Evolutionary conservation across 2,329 filamentous ascomycete species (phyloP).

Genomic region (Emergomyces pasteurianus): DNA sequence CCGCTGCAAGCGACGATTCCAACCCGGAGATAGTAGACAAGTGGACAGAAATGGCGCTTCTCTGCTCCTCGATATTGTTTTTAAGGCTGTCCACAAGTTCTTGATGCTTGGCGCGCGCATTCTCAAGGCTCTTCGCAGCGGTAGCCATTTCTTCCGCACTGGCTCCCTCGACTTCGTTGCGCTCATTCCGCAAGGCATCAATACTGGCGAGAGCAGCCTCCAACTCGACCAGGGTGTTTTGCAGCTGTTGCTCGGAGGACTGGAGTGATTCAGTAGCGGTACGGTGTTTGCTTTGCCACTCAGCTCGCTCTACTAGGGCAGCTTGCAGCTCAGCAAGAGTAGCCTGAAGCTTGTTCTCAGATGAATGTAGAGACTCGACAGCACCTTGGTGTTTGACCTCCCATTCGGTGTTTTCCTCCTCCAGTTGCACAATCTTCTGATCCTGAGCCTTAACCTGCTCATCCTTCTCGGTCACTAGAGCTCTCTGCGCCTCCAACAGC

Average conservation of each 20-base stretch:
- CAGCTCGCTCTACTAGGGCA: slow-evolving; percentile 20
- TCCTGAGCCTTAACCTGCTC: slow-evolving; percentile 28
- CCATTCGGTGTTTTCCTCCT: slow-evolving; percentile 62
- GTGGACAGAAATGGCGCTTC: slow-evolving; percentile 57
- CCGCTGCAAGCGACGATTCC: slow-evolving; percentile 57
- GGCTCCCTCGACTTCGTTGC: slow-evolving; percentile 21
- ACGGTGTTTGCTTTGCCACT: slow-evolving; percentile 66
- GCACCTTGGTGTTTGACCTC: slow-evolving; percentile 61
- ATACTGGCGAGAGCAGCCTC: slow-evolving; percentile 51
- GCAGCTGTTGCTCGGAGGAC: slow-evolving; percentile 59
- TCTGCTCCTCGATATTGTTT: slow-evolving; percentile 70
- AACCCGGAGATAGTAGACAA: slow-evolving; percentile 58
- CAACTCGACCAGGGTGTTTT: slow-evolving; percentile 59
- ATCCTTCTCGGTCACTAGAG: slow-evolving; percentile 12
- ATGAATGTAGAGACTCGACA: slow-evolving; percentile 56
- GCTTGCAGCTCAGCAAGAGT: slow-evolving; percentile 63
- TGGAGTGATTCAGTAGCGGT: slow-evolving; percentile 58
- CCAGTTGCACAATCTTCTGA: slow-evolving; percentile 51
- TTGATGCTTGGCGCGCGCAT: slow-evolving; percentile 46
- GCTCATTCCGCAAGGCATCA: slow-evolving; percentile 34
- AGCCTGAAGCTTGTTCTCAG: slow-evolving; percentile 58
- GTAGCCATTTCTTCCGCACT: slow-evolving; percentile 24
- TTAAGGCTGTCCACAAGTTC: slow-evolving; percentile 52
- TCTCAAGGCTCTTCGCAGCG: slow-evolving; percentile 36
- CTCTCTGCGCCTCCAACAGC: slow-evolving; percentile 33